Conservation (phyloP, 1,284 basidiomycete genomes). For the Pisolithus thermaeus region DNA sequence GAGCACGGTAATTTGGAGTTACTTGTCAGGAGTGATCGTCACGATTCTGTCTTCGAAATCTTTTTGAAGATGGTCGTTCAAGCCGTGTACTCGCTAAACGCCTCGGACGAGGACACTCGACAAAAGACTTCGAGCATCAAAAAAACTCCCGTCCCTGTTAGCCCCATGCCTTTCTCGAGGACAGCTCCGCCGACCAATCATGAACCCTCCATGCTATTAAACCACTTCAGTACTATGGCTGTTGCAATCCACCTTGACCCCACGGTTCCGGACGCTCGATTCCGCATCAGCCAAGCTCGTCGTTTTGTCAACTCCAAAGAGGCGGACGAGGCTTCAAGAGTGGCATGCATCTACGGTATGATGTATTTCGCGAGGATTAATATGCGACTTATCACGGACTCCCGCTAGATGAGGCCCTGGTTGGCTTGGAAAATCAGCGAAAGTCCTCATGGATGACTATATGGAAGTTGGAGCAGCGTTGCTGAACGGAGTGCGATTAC, state of each 20-base stretch:
- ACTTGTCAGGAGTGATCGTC: conserved; percentile 45
- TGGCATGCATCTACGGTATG: conserved; percentile 72
- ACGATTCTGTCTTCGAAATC: conserved; percentile 74
- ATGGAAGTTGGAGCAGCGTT: conserved; percentile 21
- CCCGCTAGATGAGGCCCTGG: conserved; percentile 51
- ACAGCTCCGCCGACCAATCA: conserved; percentile 45
- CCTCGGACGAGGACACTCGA: conserved; percentile 27
- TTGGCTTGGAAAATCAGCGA: conserved; percentile 68
- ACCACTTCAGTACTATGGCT: conserved; percentile 79
- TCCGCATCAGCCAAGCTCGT: conserved; percentile 56
- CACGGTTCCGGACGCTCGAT: conserved; percentile 40
- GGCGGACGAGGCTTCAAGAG: conserved; percentile 61
- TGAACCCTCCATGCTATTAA: conserved; percentile 79
- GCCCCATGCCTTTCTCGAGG: conserved; percentile 61
- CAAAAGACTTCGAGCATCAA: conserved; percentile 46
- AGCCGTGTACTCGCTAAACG: conserved; percentile 36
- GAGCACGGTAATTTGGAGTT: conserved; percentile 52
- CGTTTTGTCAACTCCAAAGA: conserved; percentile 65
- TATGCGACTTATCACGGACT: conserved; percentile 55
- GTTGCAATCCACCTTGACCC: conserved; percentile 75
- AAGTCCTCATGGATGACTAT: conserved; percentile 56
- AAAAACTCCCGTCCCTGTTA: no score
- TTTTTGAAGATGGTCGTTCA: conserved; percentile 76
- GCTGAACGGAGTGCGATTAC: conserved; percentile 26
- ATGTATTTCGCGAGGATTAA: conserved; percentile 73